Percentiles rank a stretch among this genome's conserved stretches.
phyloP scores from a whole-genome alignment of 768 basidiomycete genomes.

The Termitomyces eurrhizus region DNA sequence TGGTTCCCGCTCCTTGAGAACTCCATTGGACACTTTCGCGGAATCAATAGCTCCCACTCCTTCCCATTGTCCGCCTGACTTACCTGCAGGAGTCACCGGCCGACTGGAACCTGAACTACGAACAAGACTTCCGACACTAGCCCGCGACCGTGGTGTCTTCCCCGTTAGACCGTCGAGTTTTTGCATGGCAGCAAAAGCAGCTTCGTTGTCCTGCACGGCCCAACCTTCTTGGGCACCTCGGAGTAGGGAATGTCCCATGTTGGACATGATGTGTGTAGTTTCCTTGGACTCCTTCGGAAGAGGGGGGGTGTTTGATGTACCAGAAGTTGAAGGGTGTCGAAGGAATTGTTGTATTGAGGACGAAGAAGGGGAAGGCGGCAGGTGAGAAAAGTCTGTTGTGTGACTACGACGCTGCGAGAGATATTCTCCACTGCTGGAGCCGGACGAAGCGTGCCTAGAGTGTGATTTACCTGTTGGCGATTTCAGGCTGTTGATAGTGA shows the following conservation, averaged over 20 bases:
- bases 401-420: conserved; percentile 56
- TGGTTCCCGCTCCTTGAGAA: conserved; percentile 44
- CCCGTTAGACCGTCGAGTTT: conserved; percentile 88
- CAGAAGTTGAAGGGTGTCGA: conserved; percentile 46
- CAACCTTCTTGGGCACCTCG: conserved; percentile 89
- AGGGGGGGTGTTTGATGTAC: conserved; percentile 35
- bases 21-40: conserved; percentile 35
- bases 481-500: conserved; percentile 38
- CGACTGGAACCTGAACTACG: conserved; percentile 63
- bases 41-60: conserved; percentile 47
- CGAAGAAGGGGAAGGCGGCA: conserved; percentile 90
- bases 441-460: conserved; percentile 61
- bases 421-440: conserved; percentile 54
- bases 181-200: conserved; percentile 85
- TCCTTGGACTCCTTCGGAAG: conserved; percentile 41
- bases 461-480: conserved; percentile 39
- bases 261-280: conserved; percentile 45
- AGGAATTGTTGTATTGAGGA: conserved; percentile 84
- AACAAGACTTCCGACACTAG: conserved; percentile 72
- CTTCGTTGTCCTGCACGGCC: conserved; percentile 84
- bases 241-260: conserved; percentile 80
- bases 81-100: conserved; percentile 69
- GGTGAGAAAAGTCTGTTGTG: conserved; percentile 79
- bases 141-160: conserved; percentile 70
- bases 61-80: conserved; percentile 71